Conservation (phyloP, 2,329 filamentous ascomycete genomes). For the Alternaria hordeiaustralica region DNA sequence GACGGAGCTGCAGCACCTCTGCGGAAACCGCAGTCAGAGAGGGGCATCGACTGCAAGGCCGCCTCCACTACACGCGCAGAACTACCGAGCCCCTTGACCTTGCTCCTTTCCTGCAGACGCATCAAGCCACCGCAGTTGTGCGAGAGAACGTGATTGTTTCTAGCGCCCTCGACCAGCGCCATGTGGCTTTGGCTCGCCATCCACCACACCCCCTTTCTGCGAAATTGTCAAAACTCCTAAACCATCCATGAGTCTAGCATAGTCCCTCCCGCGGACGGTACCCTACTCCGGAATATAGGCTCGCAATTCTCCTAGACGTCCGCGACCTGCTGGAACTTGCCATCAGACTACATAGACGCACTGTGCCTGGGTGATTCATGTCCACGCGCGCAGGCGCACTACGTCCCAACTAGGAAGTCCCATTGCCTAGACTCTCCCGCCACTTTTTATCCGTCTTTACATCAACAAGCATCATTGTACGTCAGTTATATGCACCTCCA, state of each 20-base stretch:
- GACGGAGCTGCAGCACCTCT: slow-evolving; percentile 12
- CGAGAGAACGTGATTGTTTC: slow-evolving; percentile 4
- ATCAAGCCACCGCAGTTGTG: background rate
- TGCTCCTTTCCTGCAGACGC: slow-evolving; percentile 3
- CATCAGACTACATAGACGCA: background rate
- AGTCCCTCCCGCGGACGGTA: background rate
- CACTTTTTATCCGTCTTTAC: background rate
- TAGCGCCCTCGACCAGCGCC: slow-evolving; percentile 8
- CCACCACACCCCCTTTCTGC: slow-evolving; percentile 7
- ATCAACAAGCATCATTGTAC: background rate
- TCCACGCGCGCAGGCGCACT: slow-evolving; percentile 1
- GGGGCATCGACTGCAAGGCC: slow-evolving; percentile 10
- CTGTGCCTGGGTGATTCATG: slow-evolving; percentile 1
- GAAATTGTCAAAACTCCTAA: background rate
- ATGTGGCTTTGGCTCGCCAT: slow-evolving; percentile 3
- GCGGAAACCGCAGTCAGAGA: background rate
- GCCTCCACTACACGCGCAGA: background rate
- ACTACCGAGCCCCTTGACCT: slow-evolving; percentile 5
- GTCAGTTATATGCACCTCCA: background rate
- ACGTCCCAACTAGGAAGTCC: slow-evolving; percentile 3
- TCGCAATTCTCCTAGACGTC: background rate
- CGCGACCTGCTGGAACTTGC: background rate
- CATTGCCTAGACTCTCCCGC: background rate
- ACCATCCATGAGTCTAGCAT: background rate
- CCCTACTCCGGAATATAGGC: background rate